Evolutionary conservation across 2,329 filamentous ascomycete species (phyloP), one percentile per base, ranked within the genome.

Genomic region (Ophiognomonia clavigignenti-juglandacearum): DNA sequence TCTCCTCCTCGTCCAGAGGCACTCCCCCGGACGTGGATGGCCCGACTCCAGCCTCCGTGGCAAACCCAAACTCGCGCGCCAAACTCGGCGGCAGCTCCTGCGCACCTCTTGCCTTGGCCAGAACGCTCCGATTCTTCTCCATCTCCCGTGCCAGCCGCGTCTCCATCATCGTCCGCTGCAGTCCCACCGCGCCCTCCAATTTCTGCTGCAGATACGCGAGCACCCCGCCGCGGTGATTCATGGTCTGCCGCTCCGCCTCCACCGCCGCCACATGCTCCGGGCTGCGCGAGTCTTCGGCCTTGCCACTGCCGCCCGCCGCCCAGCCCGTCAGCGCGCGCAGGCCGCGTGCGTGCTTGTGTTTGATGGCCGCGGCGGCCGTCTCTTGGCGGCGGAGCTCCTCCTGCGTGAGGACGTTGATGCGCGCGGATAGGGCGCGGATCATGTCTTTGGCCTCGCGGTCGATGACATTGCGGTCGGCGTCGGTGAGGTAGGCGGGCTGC

Each of bases 131-230:
- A 60, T 84, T 91, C 78, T 87, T 93, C 70, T 97, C 91, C 64
- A 92, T 76, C 64, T 95, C 88, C 45, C 93, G 75, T 60, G 83
- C 82, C 56, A 97, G 73, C 57, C 93, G 73, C 59, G 88, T 86
- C 69, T 96, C 91, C 77, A 97, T 96, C 89, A 97, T 96, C 42
- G 78, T 79, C 58, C 88, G 83, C 71, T 97, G 92, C 53, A 85
- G 82, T 57, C 81, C 77, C 35, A 86, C 85, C 47, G 85, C 90
- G 54, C 81, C 75, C 67, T 93, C 86, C 53, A 97, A 68, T 58
- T 82, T 77, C 61, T 85, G 77, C 53, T 87, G 77, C 58, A 98
- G 63, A 57, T 85, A 91, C 83, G 86, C 92, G 10, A 97, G 69
- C 38, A 98, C 82, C 53, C 85, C 85, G 59, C 95, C 91, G 43